These are phyloP conservation scores for Phytomonas francai DNA, from an alignment of 208 protist species.

Conservation along the genomic window DNA sequence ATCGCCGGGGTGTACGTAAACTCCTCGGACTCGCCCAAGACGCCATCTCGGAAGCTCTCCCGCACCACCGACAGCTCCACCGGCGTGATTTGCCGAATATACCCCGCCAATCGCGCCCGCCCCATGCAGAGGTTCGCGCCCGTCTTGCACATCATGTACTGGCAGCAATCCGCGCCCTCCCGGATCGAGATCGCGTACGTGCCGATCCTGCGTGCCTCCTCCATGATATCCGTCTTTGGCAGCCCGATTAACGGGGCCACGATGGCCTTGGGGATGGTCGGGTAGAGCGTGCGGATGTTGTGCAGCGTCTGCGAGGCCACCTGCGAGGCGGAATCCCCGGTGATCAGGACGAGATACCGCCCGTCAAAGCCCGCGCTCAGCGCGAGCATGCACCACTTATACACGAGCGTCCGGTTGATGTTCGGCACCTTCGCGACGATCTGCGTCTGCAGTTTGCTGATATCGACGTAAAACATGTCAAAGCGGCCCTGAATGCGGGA, in stretches of 20 bases:
- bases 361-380: slow-evolving; percentile 55
- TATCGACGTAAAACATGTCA: slow-evolving; percentile 79
- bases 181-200: slow-evolving; percentile 67
- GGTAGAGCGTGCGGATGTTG: slow-evolving; percentile 77
- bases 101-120: slow-evolving; percentile 35
- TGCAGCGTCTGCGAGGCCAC: slow-evolving; percentile 80
- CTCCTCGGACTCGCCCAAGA: slow-evolving; percentile 27
- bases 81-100: slow-evolving; percentile 34
- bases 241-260: slow-evolving; percentile 61
- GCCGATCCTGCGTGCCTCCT: slow-evolving; percentile 50
- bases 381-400: slow-evolving; percentile 84
- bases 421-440: slow-evolving; percentile 74
- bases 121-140: slow-evolving; percentile 75
- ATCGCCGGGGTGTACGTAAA: slow-evolving; percentile 30
- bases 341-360: slow-evolving; percentile 54
- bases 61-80: slow-evolving; percentile 50
- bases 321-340: slow-evolving; percentile 71
- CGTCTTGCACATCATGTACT: slow-evolving; percentile 86
- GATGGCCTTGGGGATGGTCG: slow-evolving; percentile 50
- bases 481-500: slow-evolving; percentile 62
- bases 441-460: slow-evolving; percentile 71
- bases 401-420: slow-evolving; percentile 76
- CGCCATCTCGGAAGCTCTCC: slow-evolving; percentile 50
- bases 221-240: slow-evolving; percentile 66
- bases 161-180: slow-evolving; percentile 80